phyloP scores from a whole-genome alignment of 23 red algal genomes.

The Gracilaria domingensis region DNA sequence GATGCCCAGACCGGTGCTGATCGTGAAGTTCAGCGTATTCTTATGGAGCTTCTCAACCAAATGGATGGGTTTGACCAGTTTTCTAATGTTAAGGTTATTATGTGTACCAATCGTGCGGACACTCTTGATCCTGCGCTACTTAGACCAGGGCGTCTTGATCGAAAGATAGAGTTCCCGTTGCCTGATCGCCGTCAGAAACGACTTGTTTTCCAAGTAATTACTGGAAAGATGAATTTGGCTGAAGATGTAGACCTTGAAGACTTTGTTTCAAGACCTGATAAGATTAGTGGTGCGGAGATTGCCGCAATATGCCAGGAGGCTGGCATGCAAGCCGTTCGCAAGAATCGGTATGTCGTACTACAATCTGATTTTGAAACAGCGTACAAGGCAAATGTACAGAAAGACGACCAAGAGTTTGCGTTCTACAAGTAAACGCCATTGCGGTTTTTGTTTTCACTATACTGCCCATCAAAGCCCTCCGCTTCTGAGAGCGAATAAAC shows the following conservation, averaged over 20 bases:
- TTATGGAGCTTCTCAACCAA: constrained; percentile 99
- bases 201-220: constrained; percentile 96
- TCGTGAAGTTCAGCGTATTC: constrained; percentile 98
- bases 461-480: not conserved
- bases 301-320: constrained; percentile 98
- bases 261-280: constrained; percentile 96
- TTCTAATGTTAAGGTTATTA: constrained; percentile 99
- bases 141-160: constrained; percentile 92
- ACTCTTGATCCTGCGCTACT: constrained; percentile 98
- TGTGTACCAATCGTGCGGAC: constrained; percentile 99
- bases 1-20: constrained; percentile 99
- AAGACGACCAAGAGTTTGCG: constrained; percentile 94
- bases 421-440: constrained; percentile 92
- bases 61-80: constrained; percentile 99
- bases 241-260: constrained; percentile 99
- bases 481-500: not conserved
- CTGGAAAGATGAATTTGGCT: constrained; percentile 94
- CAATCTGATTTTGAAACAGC: constrained; percentile 98
- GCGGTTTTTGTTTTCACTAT: not conserved
- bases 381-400: constrained; percentile 94
- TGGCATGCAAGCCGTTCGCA: constrained; percentile 98
- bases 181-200: constrained; percentile 97
- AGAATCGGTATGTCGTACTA: constrained; percentile 96
- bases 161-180: constrained; percentile 99
- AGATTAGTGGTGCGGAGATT: constrained; percentile 97